phyloP scores from a whole-genome alignment of 495 filamentous ascomycete species.

The Letharia lupina region DNA sequence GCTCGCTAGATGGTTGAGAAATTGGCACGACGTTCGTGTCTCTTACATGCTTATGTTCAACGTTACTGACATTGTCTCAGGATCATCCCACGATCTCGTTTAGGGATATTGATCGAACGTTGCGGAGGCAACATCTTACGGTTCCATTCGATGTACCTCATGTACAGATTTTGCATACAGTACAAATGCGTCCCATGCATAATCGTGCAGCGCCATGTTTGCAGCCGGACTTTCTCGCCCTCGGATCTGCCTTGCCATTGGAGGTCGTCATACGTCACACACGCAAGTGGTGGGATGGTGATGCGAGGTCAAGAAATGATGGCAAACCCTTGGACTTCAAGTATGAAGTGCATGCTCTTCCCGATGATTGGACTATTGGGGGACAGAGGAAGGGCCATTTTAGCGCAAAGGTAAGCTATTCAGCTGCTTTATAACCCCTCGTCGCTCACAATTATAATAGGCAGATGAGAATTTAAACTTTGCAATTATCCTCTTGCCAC shows the following conservation, averaged over 20 bases:
- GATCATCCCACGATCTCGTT: constrained; percentile 34
- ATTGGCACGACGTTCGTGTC: constrained; percentile 42
- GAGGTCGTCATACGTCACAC: constrained; percentile 69
- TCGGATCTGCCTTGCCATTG: constrained; percentile 63
- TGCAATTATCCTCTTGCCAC: constrained; percentile 65
- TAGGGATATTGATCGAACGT: constrained; percentile 27
- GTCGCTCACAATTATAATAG: constrained; percentile 21
- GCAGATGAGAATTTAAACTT: constrained; percentile 43
- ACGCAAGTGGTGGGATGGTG: constrained; percentile 68
- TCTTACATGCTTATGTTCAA: not conserved
- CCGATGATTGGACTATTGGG: constrained; percentile 76
- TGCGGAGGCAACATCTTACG: constrained; percentile 37
- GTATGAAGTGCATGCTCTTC: constrained; percentile 69
- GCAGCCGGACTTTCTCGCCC: constrained; percentile 37
- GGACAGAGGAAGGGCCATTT: constrained; percentile 74
- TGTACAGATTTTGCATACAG: constrained; percentile 75
- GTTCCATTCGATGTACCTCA: constrained; percentile 76
- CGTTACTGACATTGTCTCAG: constrained; percentile 23
- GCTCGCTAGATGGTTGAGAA: constrained; percentile 36
- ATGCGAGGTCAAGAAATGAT: constrained; percentile 27
- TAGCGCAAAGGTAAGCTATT: constrained; percentile 36
- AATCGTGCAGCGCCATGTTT: constrained; percentile 28
- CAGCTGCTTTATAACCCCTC: constrained; percentile 25
- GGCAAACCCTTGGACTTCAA: constrained; percentile 61
- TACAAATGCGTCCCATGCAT: constrained; percentile 38